Evolutionary conservation across 2,329 filamentous ascomycete species (phyloP).

Genomic region (Neonectria sp.): DNA sequence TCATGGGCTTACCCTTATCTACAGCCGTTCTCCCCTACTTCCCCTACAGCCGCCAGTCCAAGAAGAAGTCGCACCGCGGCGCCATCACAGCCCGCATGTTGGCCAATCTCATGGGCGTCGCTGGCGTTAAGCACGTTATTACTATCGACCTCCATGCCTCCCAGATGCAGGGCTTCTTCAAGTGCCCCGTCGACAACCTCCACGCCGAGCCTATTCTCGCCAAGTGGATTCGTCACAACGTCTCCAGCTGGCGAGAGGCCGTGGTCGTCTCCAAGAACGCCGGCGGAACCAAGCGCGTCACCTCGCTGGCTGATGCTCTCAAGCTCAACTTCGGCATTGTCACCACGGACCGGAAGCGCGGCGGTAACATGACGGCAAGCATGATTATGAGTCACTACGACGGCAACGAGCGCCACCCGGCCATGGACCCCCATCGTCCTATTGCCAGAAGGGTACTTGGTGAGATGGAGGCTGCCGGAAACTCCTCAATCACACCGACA

Average conservation of each 20-base stretch:
- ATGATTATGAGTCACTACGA: slow-evolving; percentile 81
- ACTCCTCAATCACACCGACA: slow-evolving; percentile 39
- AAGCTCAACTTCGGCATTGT: slow-evolving; percentile 99
- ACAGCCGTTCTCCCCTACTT: slow-evolving; percentile 93
- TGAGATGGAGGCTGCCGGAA: slow-evolving; percentile 39
- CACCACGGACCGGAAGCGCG: slow-evolving; percentile 83
- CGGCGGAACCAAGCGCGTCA: slow-evolving; percentile 96
- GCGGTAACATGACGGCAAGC: slow-evolving; percentile 82
- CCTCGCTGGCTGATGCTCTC: slow-evolving; percentile 92
- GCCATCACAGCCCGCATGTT: slow-evolving; percentile 98
- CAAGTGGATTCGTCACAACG: slow-evolving; percentile 93
- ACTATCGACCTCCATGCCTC: slow-evolving; percentile 96
- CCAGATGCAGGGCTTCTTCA: slow-evolving; percentile 99
- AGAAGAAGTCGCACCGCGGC: slow-evolving; percentile 97
- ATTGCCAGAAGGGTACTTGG: slow-evolving; percentile 38
- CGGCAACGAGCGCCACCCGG: slow-evolving; percentile 65
- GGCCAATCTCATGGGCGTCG: slow-evolving; percentile 92
- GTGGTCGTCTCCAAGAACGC: slow-evolving; percentile 99
- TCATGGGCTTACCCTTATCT: slow-evolving; percentile 37
- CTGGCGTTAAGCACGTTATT: slow-evolving; percentile 97
- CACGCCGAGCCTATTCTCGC: slow-evolving; percentile 96
- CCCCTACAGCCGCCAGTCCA: slow-evolving; percentile 98
- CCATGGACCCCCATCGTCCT: slow-evolving; percentile 54
- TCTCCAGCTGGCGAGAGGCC: slow-evolving; percentile 88
- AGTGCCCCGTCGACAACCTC: slow-evolving; percentile 96